Conservation (phyloP, 352 stramenopile species). For the Lagenidium giganteum region DNA sequence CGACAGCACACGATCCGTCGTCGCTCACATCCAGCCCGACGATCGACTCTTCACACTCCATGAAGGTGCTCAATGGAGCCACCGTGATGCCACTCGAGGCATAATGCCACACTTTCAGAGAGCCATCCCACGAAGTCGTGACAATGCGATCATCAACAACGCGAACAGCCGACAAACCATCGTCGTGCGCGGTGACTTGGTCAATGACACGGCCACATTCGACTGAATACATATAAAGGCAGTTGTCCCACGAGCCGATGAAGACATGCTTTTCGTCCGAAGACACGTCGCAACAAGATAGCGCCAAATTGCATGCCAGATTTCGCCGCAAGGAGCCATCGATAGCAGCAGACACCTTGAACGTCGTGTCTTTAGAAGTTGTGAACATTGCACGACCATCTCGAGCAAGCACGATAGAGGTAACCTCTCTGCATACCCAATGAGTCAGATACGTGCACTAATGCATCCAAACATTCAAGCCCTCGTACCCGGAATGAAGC, state of each 20-base stretch:
- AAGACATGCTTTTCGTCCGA: slow-evolving; percentile 70
- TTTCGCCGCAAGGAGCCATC: slow-evolving; percentile 46
- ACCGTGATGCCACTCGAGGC: slow-evolving; percentile 44
- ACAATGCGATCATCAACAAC: slow-evolving; percentile 61
- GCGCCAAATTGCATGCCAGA: slow-evolving; percentile 45
- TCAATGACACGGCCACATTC: slow-evolving; percentile 67
- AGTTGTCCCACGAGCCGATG: slow-evolving; percentile 64
- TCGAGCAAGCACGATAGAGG: slow-evolving; percentile 42
- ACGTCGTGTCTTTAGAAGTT: slow-evolving; percentile 51
- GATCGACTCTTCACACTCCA: slow-evolving; percentile 62
- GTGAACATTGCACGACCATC: slow-evolving; percentile 52
- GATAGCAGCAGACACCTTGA: slow-evolving; percentile 53
- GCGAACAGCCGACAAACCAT: slow-evolving; percentile 56
- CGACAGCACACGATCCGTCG: slow-evolving; percentile 41
- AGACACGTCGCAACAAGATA: slow-evolving; percentile 69
- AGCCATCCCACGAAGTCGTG: slow-evolving; percentile 58
- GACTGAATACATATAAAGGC: slow-evolving; percentile 77
- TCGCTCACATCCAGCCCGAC: slow-evolving; percentile 44
- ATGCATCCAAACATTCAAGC: too few species aligned
- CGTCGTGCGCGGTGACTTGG: slow-evolving; percentile 61
- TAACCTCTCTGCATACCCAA: slow-evolving; percentile 37
- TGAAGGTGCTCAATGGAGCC: slow-evolving; percentile 44
- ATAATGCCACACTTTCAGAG: slow-evolving; percentile 69
- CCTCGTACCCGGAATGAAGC: slow-evolving; percentile 43
- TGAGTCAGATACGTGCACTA: too few species aligned